Percentiles rank a stretch among this genome's conserved stretches.
These are phyloP conservation scores for Lentinula lateritia DNA, from an alignment of 768 basidiomycete species.

Conservation along the genomic window DNA sequence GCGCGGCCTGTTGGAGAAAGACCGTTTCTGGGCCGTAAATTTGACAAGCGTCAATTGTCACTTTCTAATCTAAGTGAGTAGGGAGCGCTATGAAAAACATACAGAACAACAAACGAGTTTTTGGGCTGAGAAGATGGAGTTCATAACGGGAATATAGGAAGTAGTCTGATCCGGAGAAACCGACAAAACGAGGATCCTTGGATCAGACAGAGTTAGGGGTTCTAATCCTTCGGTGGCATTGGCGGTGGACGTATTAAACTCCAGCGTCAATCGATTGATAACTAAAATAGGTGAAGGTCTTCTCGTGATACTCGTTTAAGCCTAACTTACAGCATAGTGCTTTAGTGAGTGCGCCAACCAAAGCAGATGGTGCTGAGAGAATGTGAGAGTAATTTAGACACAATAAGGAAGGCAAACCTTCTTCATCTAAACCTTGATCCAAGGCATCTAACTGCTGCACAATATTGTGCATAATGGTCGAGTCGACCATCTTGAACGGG, in stretches of 20 bases:
- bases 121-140: slow-evolving; percentile 97
- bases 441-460: slow-evolving; percentile 55
- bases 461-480: slow-evolving; percentile 57
- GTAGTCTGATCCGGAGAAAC: slow-evolving; percentile 87
- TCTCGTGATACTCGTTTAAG: slow-evolving; percentile 11
- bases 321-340: slow-evolving; percentile 74
- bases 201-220: slow-evolving; percentile 28
- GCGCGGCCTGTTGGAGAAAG: slow-evolving; percentile 95
- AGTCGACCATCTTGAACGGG: slow-evolving; percentile 76
- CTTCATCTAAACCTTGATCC: slow-evolving; percentile 28
- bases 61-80: slow-evolving; percentile 54
- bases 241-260: slow-evolving; percentile 22
- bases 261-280: slow-evolving; percentile 33
- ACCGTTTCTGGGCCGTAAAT: slow-evolving; percentile 85
- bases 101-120: slow-evolving; percentile 65
- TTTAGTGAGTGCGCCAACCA: slow-evolving; percentile 89
- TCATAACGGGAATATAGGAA: slow-evolving; percentile 98
- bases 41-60: slow-evolving; percentile 95
- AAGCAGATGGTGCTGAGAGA: slow-evolving; percentile 48
- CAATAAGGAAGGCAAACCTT: slow-evolving; percentile 32
- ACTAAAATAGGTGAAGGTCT: slow-evolving; percentile 18
- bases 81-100: not conserved
- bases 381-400: slow-evolving; percentile 11
- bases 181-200: slow-evolving; percentile 63
- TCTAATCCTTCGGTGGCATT: slow-evolving; percentile 24